Base-by-base conservation (phyloP, 257 asterid species). In the Penstemon newberryi region DNA sequence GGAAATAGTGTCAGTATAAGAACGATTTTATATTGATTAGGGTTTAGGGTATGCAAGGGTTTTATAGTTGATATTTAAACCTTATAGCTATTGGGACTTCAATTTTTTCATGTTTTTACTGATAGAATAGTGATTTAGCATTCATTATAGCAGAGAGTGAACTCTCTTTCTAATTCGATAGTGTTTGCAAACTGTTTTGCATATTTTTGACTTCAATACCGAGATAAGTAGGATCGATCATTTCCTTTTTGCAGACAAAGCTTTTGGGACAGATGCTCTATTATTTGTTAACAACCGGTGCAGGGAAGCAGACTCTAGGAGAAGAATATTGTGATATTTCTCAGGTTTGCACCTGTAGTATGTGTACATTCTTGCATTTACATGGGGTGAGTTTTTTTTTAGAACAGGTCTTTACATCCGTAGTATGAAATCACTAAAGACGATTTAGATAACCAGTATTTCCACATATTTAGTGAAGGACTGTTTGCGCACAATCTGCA, bases 181-280 rank as follows among this genome's bases (percentile, higher is more conserved):
- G 40, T 73, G 12, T 45, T 45, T 46, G 45, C 61, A 44, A 41
- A 15, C 13, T 45, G 62, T 40, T 54, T 50, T 5, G 49, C 8
- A 10, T 39, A 11, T 51, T 41, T 2, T 37, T 19, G 15, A 5
- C 11, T 63, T 67, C 15, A 55, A 54, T 58, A 56, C 62, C 46
- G 7, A 47, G 44, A 67, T 42, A 42, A 51, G 56, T 39, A 66
- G 58, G 37, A 11, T 63, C 60, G 76, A 13, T 70, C 45, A 6
- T 66, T 63, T 61, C 56, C 15, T 49, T 25, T 60, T 71, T 77
- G 72, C 86, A 94, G 99, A 83, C 96, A 8, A 91, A 89, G 81
- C 96, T 91, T 70, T 78, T 91, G 83, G 99, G 97, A 36, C 99
- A 94, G 85, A 89, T 91, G 96, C 95, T 94, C 60, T 94, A 94